Conservation (phyloP, 352 stramenopile species). For the Aphanomyces invadans region DNA sequence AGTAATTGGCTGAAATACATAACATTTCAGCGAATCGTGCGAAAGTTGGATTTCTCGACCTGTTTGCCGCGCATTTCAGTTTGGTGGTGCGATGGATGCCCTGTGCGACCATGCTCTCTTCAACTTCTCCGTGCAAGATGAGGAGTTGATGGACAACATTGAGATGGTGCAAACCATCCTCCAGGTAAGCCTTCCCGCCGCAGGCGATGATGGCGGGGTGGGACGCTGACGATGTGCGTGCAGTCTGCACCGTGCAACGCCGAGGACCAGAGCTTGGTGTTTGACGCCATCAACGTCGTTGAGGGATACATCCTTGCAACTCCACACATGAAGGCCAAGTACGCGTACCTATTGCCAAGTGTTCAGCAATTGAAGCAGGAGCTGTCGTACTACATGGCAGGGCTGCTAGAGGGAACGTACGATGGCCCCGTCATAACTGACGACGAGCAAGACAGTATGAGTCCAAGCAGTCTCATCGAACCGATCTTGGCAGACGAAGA, state of each 20-base stretch:
- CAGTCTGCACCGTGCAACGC: background rate
- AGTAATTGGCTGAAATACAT: background rate
- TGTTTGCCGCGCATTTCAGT: background rate
- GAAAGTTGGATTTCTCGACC: background rate
- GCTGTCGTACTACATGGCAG: background rate
- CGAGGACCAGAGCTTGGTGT: background rate
- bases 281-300: conserved; percentile 6
- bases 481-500: background rate
- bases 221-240: background rate
- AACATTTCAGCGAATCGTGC: background rate
- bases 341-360: conserved; percentile 9
- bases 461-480: conserved; percentile 3
- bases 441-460: conserved; percentile 5
- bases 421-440: background rate
- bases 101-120: conserved; percentile 24
- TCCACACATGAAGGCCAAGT: background rate
- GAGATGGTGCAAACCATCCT: background rate
- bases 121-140: conserved; percentile 4
- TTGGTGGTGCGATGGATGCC: conserved; percentile 14
- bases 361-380: conserved; percentile 5
- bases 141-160: background rate
- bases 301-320: conserved; percentile 12
- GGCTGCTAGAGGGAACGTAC: background rate
- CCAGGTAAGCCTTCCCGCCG: background rate
- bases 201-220: background rate